These are phyloP conservation scores for Thuidium tamariscinum DNA, from an alignment of 225 moss, liverwort and hornwort species.

Conservation along the genomic window DNA sequence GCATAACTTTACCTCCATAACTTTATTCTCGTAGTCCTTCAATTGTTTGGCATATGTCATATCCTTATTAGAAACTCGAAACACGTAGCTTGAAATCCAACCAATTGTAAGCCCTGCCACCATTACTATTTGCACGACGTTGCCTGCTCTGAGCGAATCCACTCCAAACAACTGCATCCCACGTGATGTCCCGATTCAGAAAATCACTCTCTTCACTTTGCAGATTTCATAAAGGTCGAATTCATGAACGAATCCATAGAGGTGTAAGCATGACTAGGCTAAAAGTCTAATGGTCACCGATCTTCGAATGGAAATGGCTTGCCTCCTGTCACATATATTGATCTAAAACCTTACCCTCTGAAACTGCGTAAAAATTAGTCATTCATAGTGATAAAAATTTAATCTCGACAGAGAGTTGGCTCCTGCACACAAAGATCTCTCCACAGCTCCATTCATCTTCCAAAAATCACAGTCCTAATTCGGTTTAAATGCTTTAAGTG, in stretches of 20 bases:
- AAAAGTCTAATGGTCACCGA: not conserved
- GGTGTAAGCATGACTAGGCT: not conserved
- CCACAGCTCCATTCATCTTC: not conserved
- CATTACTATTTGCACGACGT: conserved; percentile 93
- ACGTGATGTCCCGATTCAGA: not conserved
- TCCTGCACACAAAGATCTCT: not conserved
- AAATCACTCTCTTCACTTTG: not conserved
- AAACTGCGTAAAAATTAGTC: not conserved
- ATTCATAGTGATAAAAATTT: not conserved
- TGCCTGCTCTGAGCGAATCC: conserved; percentile 84
- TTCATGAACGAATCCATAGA: not conserved
- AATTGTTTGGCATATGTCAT: conserved; percentile 98
- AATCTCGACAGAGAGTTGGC: not conserved
- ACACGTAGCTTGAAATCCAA: conserved; percentile 90
- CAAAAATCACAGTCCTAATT: not conserved
- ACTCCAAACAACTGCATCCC: conserved; percentile 70
- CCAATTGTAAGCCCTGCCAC: conserved; percentile 87
- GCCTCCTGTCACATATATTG: not conserved
- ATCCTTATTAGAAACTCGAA: conserved; percentile 88
- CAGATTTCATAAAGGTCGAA: not conserved
- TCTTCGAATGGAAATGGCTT: not conserved
- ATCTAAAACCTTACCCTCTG: not conserved
- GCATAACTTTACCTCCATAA: conserved; percentile 64
- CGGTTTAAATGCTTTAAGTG: not conserved
- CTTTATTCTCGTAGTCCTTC: conserved; percentile 91